Conservation (phyloP, 2,329 filamentous ascomycete genomes). For the Aspergillus viridinutans region DNA sequence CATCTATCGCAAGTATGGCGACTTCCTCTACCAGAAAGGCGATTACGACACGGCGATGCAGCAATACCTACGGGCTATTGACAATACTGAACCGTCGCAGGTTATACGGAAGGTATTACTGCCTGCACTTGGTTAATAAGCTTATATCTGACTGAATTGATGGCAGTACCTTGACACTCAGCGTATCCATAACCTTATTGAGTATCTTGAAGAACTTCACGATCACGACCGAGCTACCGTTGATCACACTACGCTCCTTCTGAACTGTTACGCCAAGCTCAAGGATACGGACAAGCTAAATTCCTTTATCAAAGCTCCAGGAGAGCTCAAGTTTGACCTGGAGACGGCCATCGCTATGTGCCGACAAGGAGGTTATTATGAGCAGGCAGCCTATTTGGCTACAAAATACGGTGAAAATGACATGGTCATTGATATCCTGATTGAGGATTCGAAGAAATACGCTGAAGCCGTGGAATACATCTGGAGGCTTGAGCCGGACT, state of each 20-base stretch:
- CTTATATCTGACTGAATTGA: slow-evolving; percentile 9
- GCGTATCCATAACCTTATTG: slow-evolving; percentile 93
- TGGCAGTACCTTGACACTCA: slow-evolving; percentile 86
- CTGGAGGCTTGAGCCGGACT: slow-evolving; percentile 75
- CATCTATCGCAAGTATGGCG: slow-evolving; percentile 90
- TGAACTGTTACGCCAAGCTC: slow-evolving; percentile 97
- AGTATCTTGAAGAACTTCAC: slow-evolving; percentile 93
- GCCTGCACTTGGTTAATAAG: background rate
- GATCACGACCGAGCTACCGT: slow-evolving; percentile 89
- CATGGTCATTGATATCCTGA: slow-evolving; percentile 88
- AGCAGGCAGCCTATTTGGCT: slow-evolving; percentile 92
- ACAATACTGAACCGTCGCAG: slow-evolving; percentile 92
- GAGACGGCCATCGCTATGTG: slow-evolving; percentile 98
- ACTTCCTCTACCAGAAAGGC: slow-evolving; percentile 89
- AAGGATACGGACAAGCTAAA: slow-evolving; percentile 97
- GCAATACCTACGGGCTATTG: slow-evolving; percentile 93
- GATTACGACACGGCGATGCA: slow-evolving; percentile 99
- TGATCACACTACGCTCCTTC: slow-evolving; percentile 87
- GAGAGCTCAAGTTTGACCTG: slow-evolving; percentile 88
- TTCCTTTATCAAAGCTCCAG: slow-evolving; percentile 88
- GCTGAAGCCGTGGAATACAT: slow-evolving; percentile 86
- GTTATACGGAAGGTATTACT: slow-evolving; percentile 76
- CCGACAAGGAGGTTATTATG: slow-evolving; percentile 91
- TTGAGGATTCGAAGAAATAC: slow-evolving; percentile 92
- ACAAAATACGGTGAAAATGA: slow-evolving; percentile 92